Evolutionary conservation across 2,329 filamentous ascomycete genomes (phyloP).

Genomic region (Pestalotiopsis fici): DNA sequence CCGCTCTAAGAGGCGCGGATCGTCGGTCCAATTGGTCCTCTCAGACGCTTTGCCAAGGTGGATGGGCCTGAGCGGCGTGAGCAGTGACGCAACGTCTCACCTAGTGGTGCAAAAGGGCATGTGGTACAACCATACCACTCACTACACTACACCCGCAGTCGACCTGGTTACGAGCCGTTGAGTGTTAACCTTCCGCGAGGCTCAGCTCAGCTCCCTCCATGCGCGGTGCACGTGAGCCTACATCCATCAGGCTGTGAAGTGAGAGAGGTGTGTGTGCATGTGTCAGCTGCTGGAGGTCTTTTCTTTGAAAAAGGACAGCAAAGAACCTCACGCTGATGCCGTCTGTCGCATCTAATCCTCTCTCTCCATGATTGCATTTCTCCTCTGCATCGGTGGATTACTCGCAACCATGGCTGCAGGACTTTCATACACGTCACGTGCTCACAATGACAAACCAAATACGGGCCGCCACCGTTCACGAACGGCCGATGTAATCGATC

Average conservation of each 20-base stretch:
- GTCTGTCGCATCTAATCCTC: not conserved
- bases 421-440: not conserved
- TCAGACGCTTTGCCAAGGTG: too few species aligned
- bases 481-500: slow-evolving; percentile 12
- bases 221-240: not conserved
- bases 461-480: slow-evolving; percentile 6
- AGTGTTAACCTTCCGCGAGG: not conserved
- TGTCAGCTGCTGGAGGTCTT: not conserved
- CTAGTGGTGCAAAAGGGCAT: too few species aligned
- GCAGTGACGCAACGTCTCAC: too few species aligned
- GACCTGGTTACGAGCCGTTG: not conserved
- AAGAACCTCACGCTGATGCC: not conserved
- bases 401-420: not conserved
- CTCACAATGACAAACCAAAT: not conserved
- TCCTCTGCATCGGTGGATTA: not conserved
- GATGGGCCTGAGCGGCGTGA: too few species aligned
- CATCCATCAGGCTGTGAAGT: not conserved
- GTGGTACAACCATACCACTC: too few species aligned
- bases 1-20: too few species aligned
- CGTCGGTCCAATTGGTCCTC: too few species aligned
- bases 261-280: not conserved
- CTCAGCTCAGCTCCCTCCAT: not conserved
- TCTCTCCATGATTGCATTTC: not conserved
- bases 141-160: not conserved
- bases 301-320: not conserved